Conservation (phyloP, 1,139 yeast species). For the Debaryomyces subglobosus region DNA sequence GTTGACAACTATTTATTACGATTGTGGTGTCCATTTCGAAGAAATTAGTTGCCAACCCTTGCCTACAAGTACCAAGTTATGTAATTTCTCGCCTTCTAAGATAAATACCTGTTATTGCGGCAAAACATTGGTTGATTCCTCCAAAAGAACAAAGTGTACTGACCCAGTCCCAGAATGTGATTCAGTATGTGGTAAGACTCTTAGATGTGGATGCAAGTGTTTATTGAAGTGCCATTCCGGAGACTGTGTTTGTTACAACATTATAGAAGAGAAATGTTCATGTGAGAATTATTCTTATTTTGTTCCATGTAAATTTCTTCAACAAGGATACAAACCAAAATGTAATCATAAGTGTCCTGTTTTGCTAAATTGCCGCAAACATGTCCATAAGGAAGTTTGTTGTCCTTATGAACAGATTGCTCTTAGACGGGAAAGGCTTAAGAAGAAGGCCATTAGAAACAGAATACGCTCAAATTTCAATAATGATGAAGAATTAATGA, state of each 20-base stretch:
- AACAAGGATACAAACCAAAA: slow-evolving; percentile 53
- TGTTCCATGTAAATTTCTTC: slow-evolving; percentile 66
- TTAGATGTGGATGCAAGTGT: slow-evolving; percentile 78
- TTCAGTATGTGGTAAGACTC: slow-evolving; percentile 57
- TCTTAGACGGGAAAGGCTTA: slow-evolving; percentile 58
- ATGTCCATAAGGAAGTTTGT: slow-evolving; percentile 69
- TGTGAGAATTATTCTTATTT: slow-evolving; percentile 54
- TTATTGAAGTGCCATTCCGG: slow-evolving; percentile 75
- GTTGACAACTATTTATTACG: slow-evolving; percentile 52
- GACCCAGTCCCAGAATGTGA: slow-evolving; percentile 82
- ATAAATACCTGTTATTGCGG: slow-evolving; percentile 82
- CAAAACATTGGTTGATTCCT: slow-evolving; percentile 30
- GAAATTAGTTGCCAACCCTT: slow-evolving; percentile 60
- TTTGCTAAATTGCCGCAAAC: slow-evolving; percentile 77
- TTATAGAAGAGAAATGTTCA: slow-evolving; percentile 50
- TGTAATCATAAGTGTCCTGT: slow-evolving; percentile 82
- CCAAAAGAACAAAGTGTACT: slow-evolving; percentile 57
- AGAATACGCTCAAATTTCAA: slow-evolving; percentile 35
- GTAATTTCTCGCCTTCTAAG: slow-evolving; percentile 65
- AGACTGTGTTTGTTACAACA: slow-evolving; percentile 64
- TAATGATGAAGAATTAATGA: slow-evolving; percentile 50
- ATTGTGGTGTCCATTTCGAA: slow-evolving; percentile 72
- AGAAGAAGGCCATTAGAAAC: slow-evolving; percentile 54
- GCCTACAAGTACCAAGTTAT: slow-evolving; percentile 40
- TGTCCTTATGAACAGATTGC: slow-evolving; percentile 72